Conservation (phyloP, 768 basidiomycete species). For the Boletellus sp. region DNA sequence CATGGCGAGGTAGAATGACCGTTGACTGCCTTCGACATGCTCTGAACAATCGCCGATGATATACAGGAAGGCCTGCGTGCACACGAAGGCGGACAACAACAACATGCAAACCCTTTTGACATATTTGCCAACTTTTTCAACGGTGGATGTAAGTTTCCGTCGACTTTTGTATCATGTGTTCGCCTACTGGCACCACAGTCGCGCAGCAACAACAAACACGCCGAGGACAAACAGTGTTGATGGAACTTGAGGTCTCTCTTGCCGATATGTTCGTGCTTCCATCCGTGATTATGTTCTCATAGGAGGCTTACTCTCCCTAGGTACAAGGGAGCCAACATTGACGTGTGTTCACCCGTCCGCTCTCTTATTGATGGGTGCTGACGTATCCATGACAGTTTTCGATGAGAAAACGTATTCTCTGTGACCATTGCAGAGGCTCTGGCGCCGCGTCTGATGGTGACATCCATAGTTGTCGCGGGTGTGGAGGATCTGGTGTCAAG, state of each 20-base stretch:
- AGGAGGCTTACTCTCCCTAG: constrained; percentile 33
- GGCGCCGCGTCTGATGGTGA: constrained; percentile 89
- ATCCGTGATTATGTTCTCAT: neutral
- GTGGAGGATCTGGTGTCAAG: constrained; percentile 82
- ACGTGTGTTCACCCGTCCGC: constrained; percentile 44
- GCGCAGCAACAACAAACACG: constrained; percentile 57
- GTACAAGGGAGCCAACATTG: constrained; percentile 83
- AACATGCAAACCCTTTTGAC: constrained; percentile 85
- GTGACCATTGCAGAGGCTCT: constrained; percentile 94
- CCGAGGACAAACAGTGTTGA: constrained; percentile 69
- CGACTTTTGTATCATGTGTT: neutral
- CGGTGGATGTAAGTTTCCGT: constrained; percentile 55
- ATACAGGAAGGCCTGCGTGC: constrained; percentile 84
- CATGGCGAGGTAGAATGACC: constrained; percentile 70
- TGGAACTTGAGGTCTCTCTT: constrained; percentile 82
- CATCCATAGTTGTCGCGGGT: constrained; percentile 82
- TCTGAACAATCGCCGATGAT: constrained; percentile 11
- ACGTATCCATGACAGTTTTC: constrained; percentile 62
- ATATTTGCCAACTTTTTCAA: constrained; percentile 93
- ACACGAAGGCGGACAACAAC: constrained; percentile 80
- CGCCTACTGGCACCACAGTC: constrained; percentile 11
- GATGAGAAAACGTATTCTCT: constrained; percentile 87
- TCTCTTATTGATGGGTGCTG: neutral
- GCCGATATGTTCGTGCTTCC: constrained; percentile 65
- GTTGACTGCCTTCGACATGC: neutral